phyloP scores from a whole-genome alignment of 345 rosid genomes.

The Isatis tinctoria region DNA sequence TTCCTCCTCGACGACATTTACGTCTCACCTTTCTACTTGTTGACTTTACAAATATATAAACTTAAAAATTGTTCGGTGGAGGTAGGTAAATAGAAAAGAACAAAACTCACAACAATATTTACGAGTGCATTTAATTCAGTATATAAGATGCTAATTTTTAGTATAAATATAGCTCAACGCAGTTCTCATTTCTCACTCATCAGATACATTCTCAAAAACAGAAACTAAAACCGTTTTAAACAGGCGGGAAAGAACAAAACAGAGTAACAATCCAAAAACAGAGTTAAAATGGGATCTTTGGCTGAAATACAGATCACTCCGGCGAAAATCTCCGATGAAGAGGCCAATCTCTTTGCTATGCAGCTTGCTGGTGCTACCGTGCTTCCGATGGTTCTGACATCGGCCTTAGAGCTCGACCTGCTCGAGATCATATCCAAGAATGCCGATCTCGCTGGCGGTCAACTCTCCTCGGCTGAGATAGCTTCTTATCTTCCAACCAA shows the following conservation, averaged over 20 bases:
- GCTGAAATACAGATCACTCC: slow-evolving; percentile 63
- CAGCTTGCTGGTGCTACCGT: slow-evolving; percentile 67
- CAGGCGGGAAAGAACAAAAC: not conserved
- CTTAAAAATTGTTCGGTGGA: not conserved
- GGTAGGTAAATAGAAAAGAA: not conserved
- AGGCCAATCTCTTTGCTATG: slow-evolving; percentile 62
- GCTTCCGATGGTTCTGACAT: slow-evolving; percentile 75
- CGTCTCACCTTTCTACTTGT: not conserved
- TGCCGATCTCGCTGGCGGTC: slow-evolving; percentile 40
- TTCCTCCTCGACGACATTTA: no score
- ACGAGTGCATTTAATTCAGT: not conserved
- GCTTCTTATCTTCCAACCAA: slow-evolving; percentile 66
- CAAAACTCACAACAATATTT: not conserved
- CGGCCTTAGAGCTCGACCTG: slow-evolving; percentile 76
- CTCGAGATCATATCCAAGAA: slow-evolving; percentile 66
- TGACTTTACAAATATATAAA: not conserved
- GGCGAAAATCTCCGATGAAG: slow-evolving; percentile 54
- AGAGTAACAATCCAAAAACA: not conserved
- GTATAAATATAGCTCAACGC: not conserved
- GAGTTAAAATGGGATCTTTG: slow-evolving; percentile 48
- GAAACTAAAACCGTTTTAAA: not conserved
- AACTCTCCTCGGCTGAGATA: slow-evolving; percentile 48
- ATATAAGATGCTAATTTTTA: not conserved
- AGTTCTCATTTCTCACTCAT: slow-evolving; percentile 4
- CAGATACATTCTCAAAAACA: not conserved